These are phyloP conservation scores for Collybia nuda DNA, from an alignment of 768 basidiomycete species.

Conservation along the genomic window DNA sequence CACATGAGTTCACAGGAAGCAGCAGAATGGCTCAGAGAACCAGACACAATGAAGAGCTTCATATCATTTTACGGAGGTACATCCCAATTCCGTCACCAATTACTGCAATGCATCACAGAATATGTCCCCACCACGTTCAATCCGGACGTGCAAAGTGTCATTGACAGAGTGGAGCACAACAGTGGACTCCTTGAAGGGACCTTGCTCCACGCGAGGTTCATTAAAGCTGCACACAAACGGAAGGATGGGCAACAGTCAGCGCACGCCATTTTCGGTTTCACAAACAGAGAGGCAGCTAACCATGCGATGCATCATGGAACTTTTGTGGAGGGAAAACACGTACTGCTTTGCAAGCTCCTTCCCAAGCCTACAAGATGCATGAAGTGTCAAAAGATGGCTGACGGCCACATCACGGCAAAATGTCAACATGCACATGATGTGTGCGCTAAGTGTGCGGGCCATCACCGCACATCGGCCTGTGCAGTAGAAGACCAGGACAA, in stretches of 20 bases:
- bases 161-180: slow-evolving; percentile 11
- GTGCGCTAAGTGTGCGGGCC: slow-evolving; percentile 14
- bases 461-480: slow-evolving; percentile 19
- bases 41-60: background rate
- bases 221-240: slow-evolving; percentile 20
- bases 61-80: background rate
- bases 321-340: slow-evolving; percentile 9
- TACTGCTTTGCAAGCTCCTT: slow-evolving; percentile 12
- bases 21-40: background rate
- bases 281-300: slow-evolving; percentile 19
- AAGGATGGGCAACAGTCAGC: slow-evolving; percentile 15
- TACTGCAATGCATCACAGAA: slow-evolving; percentile 13
- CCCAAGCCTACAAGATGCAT: slow-evolving; percentile 21
- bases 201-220: slow-evolving; percentile 18
- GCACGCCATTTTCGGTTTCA: slow-evolving; percentile 20
- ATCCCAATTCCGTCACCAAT: slow-evolving; percentile 2
- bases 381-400: slow-evolving; percentile 20
- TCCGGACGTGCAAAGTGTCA: background rate
- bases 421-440: slow-evolving; percentile 8
- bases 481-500: background rate
- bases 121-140: slow-evolving; percentile 19
- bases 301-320: slow-evolving; percentile 17
- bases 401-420: slow-evolving; percentile 8
- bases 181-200: slow-evolving; percentile 3
- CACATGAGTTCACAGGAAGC: background rate